Evolutionary conservation across 441 rosid genomes (phyloP).

Genomic region (Kokia cookei): DNA sequence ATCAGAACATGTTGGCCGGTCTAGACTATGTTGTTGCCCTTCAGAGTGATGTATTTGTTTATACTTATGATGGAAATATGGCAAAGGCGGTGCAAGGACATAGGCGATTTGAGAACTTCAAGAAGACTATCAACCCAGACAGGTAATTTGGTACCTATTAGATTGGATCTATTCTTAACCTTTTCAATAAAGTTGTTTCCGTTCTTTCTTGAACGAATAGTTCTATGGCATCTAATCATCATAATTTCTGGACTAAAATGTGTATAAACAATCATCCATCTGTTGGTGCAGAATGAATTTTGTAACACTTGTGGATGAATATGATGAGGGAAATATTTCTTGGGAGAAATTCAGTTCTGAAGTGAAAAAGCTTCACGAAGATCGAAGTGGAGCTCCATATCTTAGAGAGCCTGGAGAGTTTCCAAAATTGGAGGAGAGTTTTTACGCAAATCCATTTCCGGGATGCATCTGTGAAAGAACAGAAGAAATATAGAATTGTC

Average conservation of each 20-base stretch:
- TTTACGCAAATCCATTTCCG: constrained; percentile 81
- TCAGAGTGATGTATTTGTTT: constrained; percentile 79
- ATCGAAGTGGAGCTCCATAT: constrained; percentile 71
- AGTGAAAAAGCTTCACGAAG: constrained; percentile 74
- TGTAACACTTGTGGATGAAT: constrained; percentile 75
- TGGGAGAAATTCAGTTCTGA: constrained; percentile 82
- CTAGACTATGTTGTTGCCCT: constrained; percentile 84
- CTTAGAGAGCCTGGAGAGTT: constrained; percentile 56
- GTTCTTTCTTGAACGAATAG: not conserved
- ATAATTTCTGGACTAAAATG: not conserved
- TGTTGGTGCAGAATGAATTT: constrained; percentile 61
- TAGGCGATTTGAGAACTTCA: constrained; percentile 75
- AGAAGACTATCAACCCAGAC: constrained; percentile 86
- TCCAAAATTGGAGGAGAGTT: constrained; percentile 81
- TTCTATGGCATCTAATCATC: not conserved
- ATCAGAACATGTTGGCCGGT: constrained; percentile 96
- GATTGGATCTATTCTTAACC: not conserved
- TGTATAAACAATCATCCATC: constrained; percentile 2
- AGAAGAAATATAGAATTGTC: constrained; percentile 19
- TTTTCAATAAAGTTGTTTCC: not conserved
- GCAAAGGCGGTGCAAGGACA: constrained; percentile 99
- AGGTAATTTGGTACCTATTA: constrained; percentile 33
- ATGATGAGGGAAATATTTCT: constrained; percentile 64
- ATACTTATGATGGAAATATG: constrained; percentile 94
- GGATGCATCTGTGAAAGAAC: constrained; percentile 71